A percentile compares a stretch with the other conserved stretches of the same genome.
phyloP scores from a whole-genome alignment of 768 basidiomycete genomes.

The Gloeostereum incarnatum region DNA sequence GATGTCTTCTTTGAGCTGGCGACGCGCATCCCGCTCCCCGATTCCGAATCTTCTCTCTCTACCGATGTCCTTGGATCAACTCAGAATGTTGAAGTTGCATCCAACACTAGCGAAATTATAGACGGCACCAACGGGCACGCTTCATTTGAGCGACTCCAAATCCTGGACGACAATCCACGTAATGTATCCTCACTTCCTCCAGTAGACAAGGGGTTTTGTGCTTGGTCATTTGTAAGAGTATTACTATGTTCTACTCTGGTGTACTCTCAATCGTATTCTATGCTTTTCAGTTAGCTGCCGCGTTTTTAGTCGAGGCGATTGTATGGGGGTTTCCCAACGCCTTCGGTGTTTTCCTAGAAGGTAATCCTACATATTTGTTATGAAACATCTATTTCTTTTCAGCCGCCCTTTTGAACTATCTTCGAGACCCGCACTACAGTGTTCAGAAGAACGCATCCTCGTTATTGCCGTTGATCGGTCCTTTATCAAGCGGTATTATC shows the following conservation, averaged over 20 bases:
- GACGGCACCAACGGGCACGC: too few relatives aligned
- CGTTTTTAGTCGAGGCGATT: conserved; percentile 16
- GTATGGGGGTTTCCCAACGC: conserved; percentile 21
- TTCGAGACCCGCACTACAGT: conserved; percentile 12
- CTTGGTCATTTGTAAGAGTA: conserved; percentile 17
- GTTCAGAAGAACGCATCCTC: conserved; percentile 13
- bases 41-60: conserved; percentile 4
- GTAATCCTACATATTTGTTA: conserved; percentile 4
- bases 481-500: conserved; percentile 18
- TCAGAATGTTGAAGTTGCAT: too few relatives aligned
- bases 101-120: too few relatives aligned
- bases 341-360: conserved; percentile 18
- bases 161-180: too few relatives aligned
- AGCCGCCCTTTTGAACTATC: conserved; percentile 10
- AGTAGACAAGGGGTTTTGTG: conserved; percentile 13
- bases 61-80: too few relatives aligned
- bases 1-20: conserved; percentile 11
- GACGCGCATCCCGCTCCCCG: conserved; percentile 5
- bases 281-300: conserved; percentile 13
- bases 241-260: neutral
- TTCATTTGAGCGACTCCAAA: too few relatives aligned
- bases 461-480: conserved; percentile 19
- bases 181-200: conserved; percentile 13
- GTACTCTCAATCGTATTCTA: neutral
- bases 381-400: neutral